These are phyloP conservation scores for Funneliformis geosporum DNA, from an alignment of 192 early-diverging fungal species.

Conservation along the genomic window DNA sequence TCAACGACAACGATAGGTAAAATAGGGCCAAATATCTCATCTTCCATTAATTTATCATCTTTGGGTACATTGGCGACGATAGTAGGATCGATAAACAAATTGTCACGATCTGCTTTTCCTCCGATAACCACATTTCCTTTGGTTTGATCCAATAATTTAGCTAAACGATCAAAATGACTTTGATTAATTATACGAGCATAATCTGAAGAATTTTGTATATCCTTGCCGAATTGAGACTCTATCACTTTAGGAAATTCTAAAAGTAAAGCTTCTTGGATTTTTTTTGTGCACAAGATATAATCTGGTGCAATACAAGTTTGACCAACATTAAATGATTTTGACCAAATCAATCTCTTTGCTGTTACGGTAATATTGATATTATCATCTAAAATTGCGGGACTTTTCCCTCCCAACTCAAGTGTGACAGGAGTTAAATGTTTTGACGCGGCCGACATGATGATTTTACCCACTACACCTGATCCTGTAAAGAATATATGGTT, in stretches of 20 bases:
- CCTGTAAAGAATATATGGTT: slow-evolving; percentile 97
- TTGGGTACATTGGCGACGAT: slow-evolving; percentile 69
- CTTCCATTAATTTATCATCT: slow-evolving; percentile 68
- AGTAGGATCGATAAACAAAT: slow-evolving; percentile 79
- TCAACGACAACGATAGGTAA: slow-evolving; percentile 76
- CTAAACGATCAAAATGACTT: slow-evolving; percentile 66
- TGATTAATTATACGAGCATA: slow-evolving; percentile 66
- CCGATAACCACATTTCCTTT: slow-evolving; percentile 60
- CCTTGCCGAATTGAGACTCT: slow-evolving; percentile 43
- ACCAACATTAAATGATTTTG: slow-evolving; percentile 84
- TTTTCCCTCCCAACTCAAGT: slow-evolving; percentile 94
- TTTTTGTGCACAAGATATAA: slow-evolving; percentile 65
- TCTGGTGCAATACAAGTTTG: slow-evolving; percentile 84
- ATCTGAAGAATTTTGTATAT: slow-evolving; percentile 44
- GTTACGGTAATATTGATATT: slow-evolving; percentile 62
- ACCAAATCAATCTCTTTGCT: slow-evolving; percentile 77
- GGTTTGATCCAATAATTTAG: slow-evolving; percentile 49
- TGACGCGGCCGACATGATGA: slow-evolving; percentile 83
- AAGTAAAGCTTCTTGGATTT: slow-evolving; percentile 50
- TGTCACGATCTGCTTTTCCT: slow-evolving; percentile 57
- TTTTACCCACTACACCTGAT: slow-evolving; percentile 72
- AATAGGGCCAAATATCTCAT: slow-evolving; percentile 93
- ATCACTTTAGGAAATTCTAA: slow-evolving; percentile 45
- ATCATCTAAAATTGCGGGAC: slow-evolving; percentile 66
- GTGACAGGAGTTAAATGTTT: slow-evolving; percentile 84